Evolutionary conservation across 2,329 filamentous ascomycete genomes (phyloP), one percentile per base, ranked within the genome.

Genomic region (Cladophialophora psammophila): DNA sequence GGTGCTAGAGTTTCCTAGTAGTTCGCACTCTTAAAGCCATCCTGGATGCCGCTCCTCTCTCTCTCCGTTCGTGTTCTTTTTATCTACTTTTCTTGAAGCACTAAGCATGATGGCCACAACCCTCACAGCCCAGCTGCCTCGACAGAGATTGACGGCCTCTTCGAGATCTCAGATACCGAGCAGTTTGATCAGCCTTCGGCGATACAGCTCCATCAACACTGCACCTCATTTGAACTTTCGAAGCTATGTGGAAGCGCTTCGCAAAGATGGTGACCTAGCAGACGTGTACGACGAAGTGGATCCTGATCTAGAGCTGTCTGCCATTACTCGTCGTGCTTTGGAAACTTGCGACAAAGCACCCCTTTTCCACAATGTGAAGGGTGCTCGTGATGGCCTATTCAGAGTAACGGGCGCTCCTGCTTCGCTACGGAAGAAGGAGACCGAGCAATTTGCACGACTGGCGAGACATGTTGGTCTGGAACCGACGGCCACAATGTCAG

Each of bases 311-410:
- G 48, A 52, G 26, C 26, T 52, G 3, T 52, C 48, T 12, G 48
- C 48, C 3, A 10, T 52, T 32, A 52, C 48, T 32, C 48, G 26
- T 32, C 48, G 48, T 13, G 48, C 48, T 13, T n/a, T 52, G n/a
- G 48, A 52, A n/a, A 52, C 48, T 2, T 9, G 18, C 26, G 48
- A 52, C 48, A 52, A 52, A 5, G 48, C 48, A n/a, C 53, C 53
- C 0, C 77, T 86, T 0, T 84, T 86, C 77, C 83, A 85, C 73
- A 86, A 85, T 32, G 63, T 85, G 60, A 83, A 80, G 59, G 83
- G 83, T 1, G 74, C 75, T 3, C 70, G 80, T 35, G 71, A 83
- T 35, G 83, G 83, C 6, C 75, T 86, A 0, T 85, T 76, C 67
- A 76, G 82, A 8, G 84, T 85, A 20, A 76, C 85, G 3, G 83